Evolutionary conservation across 495 filamentous ascomycete species (phyloP).

Genomic region (Penicillium longicatenatum): DNA sequence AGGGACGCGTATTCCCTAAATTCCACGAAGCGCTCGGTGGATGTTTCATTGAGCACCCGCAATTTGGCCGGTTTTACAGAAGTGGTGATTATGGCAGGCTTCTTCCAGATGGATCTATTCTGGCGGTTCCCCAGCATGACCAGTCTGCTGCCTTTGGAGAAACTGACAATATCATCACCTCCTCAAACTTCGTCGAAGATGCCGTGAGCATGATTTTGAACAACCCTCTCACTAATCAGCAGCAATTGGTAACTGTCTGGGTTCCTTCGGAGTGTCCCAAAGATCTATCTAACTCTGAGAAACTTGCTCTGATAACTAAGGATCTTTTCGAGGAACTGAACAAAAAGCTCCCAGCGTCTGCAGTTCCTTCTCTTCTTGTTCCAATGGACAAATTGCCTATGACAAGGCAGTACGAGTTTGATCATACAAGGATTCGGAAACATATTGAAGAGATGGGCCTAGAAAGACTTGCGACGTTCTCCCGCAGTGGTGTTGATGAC

Average conservation of each 20-base stretch:
- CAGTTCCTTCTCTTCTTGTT: slow-evolving; percentile 69
- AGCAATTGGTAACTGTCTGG: slow-evolving; percentile 61
- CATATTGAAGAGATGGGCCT: slow-evolving; percentile 30
- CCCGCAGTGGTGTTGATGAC: slow-evolving; percentile 8
- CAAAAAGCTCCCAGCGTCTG: slow-evolving; percentile 60
- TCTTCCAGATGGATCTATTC: slow-evolving; percentile 65
- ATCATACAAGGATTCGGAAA: slow-evolving; percentile 47
- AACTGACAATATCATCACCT: slow-evolving; percentile 58
- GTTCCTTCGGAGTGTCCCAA: slow-evolving; percentile 35
- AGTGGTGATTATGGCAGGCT: slow-evolving; percentile 73
- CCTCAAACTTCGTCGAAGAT: slow-evolving; percentile 44
- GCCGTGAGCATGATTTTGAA: slow-evolving; percentile 55
- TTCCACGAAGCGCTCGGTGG: background rate
- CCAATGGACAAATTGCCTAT: slow-evolving; percentile 64
- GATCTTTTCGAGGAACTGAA: slow-evolving; percentile 43
- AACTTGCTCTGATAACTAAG: slow-evolving; percentile 23
- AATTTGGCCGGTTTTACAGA: slow-evolving; percentile 67
- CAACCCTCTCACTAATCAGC: slow-evolving; percentile 20
- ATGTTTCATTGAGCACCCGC: slow-evolving; percentile 66
- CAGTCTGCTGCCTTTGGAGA: slow-evolving; percentile 68
- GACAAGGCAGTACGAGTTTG: slow-evolving; percentile 65
- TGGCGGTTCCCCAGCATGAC: slow-evolving; percentile 61
- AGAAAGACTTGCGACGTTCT: slow-evolving; percentile 29
- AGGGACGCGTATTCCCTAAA: slow-evolving; percentile 2
- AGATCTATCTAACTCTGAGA: slow-evolving; percentile 7